Evolutionary conservation across 2,329 filamentous ascomycete genomes (phyloP).

Genomic region (Zasmidium angulare): DNA sequence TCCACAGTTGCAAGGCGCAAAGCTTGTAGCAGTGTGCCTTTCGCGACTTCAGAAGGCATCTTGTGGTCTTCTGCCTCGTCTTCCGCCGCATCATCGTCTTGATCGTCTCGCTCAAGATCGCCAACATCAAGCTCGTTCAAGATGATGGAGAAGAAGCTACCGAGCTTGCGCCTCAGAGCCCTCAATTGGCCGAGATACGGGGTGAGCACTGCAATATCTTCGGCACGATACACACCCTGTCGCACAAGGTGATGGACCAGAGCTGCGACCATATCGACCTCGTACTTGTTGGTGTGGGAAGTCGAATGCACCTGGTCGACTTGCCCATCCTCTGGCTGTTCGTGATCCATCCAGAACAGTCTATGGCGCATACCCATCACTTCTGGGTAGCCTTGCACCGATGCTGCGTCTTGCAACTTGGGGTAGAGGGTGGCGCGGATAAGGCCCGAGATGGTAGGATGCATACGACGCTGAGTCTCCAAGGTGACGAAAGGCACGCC

Average conservation of each 20-base stretch:
- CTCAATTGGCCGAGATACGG: slow-evolving; percentile 62
- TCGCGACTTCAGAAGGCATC: background rate
- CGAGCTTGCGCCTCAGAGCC: slow-evolving; percentile 43
- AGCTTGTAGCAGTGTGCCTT: slow-evolving; percentile 11
- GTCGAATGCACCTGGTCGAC: slow-evolving; percentile 20
- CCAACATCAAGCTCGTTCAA: slow-evolving; percentile 55
- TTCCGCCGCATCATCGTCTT: background rate
- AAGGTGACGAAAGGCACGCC: slow-evolving; percentile 40
- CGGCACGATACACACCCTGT: slow-evolving; percentile 60
- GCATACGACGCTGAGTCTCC: slow-evolving; percentile 64
- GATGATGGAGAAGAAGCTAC: slow-evolving; percentile 41
- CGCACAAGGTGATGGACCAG: slow-evolving; percentile 65
- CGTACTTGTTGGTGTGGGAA: slow-evolving; percentile 58
- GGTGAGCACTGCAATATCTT: slow-evolving; percentile 70
- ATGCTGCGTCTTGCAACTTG: slow-evolving; percentile 50
- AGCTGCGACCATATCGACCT: slow-evolving; percentile 62
- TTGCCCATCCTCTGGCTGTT: slow-evolving; percentile 43
- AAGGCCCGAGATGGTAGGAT: slow-evolving; percentile 60
- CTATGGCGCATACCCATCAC: slow-evolving; percentile 54
- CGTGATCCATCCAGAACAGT: slow-evolving; percentile 65
- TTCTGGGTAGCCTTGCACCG: slow-evolving; percentile 6
- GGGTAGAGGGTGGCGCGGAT: slow-evolving; percentile 61
- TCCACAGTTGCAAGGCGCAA: slow-evolving; percentile 19
- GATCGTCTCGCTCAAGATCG: slow-evolving; percentile 8
- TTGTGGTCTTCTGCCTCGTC: slow-evolving; percentile 1